Conservation (phyloP, 257 asterid genomes). For the Solanum infundibuliforme region DNA sequence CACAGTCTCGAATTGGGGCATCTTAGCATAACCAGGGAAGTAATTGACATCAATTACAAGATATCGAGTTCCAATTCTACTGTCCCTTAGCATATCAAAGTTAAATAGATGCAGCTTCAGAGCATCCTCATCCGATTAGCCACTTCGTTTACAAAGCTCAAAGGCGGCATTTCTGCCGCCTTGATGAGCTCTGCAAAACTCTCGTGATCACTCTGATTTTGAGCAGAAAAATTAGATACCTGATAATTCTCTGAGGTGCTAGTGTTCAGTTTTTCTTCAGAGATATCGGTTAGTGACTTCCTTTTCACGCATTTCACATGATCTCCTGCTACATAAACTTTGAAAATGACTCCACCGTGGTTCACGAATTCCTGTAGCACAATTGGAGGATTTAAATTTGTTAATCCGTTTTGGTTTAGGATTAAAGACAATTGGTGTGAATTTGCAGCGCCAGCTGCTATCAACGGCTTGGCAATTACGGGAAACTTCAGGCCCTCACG, state of each 20-base stretch:
- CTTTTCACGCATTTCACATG: slow-evolving; percentile 59
- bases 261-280: slow-evolving; percentile 10
- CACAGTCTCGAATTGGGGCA: slow-evolving; percentile 49
- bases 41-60: slow-evolving; percentile 70
- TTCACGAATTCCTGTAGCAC: slow-evolving; percentile 80
- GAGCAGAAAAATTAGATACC: slow-evolving; percentile 41
- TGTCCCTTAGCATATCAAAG: slow-evolving; percentile 68
- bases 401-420: slow-evolving; percentile 42
- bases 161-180: slow-evolving; percentile 45
- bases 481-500: slow-evolving; percentile 33
- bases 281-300: slow-evolving; percentile 49
- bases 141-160: slow-evolving; percentile 39
- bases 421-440: slow-evolving; percentile 71
- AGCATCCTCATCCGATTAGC: slow-evolving; percentile 46
- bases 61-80: slow-evolving; percentile 32
- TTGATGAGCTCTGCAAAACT: slow-evolving; percentile 20
- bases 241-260: slow-evolving; percentile 30
- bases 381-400: slow-evolving; percentile 34
- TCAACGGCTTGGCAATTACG: slow-evolving; percentile 55
- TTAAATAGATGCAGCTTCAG: slow-evolving; percentile 59
- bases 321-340: slow-evolving; percentile 65
- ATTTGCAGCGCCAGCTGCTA: slow-evolving; percentile 45
- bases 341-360: slow-evolving; percentile 84
- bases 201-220: slow-evolving; percentile 21
- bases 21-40: slow-evolving; percentile 78